Base-by-base conservation (phyloP, 2,329 filamentous ascomycete species). In the Scedosporium minutisporum region DNA sequence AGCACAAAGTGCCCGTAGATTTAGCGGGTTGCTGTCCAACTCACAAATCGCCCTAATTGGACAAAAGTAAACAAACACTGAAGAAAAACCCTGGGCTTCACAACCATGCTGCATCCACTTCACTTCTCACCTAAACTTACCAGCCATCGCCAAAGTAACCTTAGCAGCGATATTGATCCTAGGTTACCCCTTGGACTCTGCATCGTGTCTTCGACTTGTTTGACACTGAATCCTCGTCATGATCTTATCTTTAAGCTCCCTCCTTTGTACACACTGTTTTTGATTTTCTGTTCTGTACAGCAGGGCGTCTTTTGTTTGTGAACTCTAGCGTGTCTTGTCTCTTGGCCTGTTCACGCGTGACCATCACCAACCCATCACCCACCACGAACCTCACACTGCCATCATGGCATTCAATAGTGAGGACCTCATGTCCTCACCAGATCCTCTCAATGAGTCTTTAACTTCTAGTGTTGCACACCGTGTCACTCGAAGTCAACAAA, bases 391-490 rank as follows among this genome's bases (percentile, higher is more conserved):
- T 25, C 46, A 55, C 4, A 10, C 16, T 25, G 18, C 60, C 41
- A 62, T 62, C 9, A 72, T 74, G 66, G 70, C 70, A 57, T 75
- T 72, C 60, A 70, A 74, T 61, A 75, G 72, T 68, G 72, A 72
- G 66, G 78, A 78, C 69, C 72, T 75, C 68, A 77, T 78, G 72
- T 81, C 78, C 62, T 82, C 80, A 66, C 80, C 80, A 46, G 80
- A 82, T 69, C 80, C 80, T 55, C 73, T 82, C 63, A 80, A 77
- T 70, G 74, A 76, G 58, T 55, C 70, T 38, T 66, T 70, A 59
- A 72, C 72, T 61, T 76, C 76, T 14, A 72, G 75, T 41, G 68
- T 73, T 41, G 71, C 73, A 55, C 74, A 74, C 58, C 77, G 76
- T 68, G 71, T 78, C 63, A 78, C 80, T 18, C 77, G 75, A 48